Evolutionary conservation across 805 yeast species (phyloP), one percentile per base, ranked within the genome.

Genomic region (Starmerella geochares): DNA sequence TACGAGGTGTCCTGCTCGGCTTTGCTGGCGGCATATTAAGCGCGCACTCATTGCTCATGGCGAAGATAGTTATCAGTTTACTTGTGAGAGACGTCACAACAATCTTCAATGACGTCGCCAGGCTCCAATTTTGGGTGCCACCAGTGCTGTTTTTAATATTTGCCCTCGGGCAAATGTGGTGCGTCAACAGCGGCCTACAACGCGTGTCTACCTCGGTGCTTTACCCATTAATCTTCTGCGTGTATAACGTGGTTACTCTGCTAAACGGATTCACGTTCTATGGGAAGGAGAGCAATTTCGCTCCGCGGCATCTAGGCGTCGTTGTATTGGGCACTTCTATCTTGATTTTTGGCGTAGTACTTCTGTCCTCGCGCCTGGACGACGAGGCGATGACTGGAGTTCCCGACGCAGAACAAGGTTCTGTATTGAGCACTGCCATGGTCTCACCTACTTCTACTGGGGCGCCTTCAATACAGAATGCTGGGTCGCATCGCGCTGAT

Each of bases 141-240:
- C 70, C 83, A 16, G 40, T 67, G 0, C 59, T 83, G 16, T 62
- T 71, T 3, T 38, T 44, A 5, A 8, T 32, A 10, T 72, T 86
- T 31, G 86, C 92, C 8, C 73, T 83, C 2, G 69, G 78, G 13
- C 95, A 86, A 62, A 71, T 86, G 48, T 79, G 75, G 51, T 77
- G 84, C 35, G 72, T 87, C 52, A 86, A 86, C 66, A 71, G 76
- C 58, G 95, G 94, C 0, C 71, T 86, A 49, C 73, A 78, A 44
- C 73, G 73, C 51, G 74, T 81, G 37, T 79, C 86, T 47, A 84
- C 95, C 0, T 78, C 90, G 2, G 74, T 86, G 16, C 70, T 87
- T 28, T 87, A 86, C 61, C 96, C 96, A 0, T 68, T 87, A 54
- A 83, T 87, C 29, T 87, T 87, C 64, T 81, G 92, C 65, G 77